Evolutionary conservation across 805 yeast species (phyloP).

Genomic region (Pichia sporocuriosa): DNA sequence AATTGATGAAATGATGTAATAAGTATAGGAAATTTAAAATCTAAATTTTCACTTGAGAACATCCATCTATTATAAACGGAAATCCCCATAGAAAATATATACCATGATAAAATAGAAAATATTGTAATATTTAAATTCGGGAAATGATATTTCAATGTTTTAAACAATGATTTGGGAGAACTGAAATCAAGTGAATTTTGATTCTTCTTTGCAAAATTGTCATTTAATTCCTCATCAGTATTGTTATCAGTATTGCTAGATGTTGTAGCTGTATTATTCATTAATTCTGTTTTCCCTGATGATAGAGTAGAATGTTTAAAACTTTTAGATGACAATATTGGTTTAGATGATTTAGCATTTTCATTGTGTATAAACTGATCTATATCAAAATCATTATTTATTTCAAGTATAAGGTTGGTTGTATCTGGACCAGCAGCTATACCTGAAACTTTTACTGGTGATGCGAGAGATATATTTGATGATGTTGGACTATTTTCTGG

Average conservation of each 20-base stretch:
- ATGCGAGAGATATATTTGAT: neutral
- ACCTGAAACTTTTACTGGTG: slow-evolving; percentile 9
- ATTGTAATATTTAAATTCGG: slow-evolving; percentile 25
- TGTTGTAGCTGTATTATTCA: too few relatives aligned
- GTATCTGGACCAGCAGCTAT: slow-evolving; percentile 4
- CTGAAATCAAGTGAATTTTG: too few relatives aligned
- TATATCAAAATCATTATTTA: slow-evolving; percentile 1
- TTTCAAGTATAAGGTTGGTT: slow-evolving; percentile 2
- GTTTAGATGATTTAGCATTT: neutral
- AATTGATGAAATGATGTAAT: slow-evolving; percentile 83
- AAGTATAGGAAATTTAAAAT: slow-evolving; percentile 76
- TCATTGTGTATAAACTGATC: neutral
- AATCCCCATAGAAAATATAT: slow-evolving; percentile 57
- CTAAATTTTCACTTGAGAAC: slow-evolving; percentile 71
- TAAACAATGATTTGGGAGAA: too few relatives aligned
- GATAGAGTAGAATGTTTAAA: neutral
- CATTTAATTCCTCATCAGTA: too few relatives aligned
- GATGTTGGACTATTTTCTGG: slow-evolving; percentile 3
- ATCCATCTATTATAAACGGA: slow-evolving; percentile 94
- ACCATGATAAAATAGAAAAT: slow-evolving; percentile 44
- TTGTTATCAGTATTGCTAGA: too few relatives aligned
- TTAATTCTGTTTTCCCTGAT: neutral
- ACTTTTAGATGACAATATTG: neutral
- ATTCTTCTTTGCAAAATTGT: too few relatives aligned
- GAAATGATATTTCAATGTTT: slow-evolving; percentile 16